These are phyloP conservation scores for Phialemoniopsis sp. DNA, from an alignment of 2,329 filamentous ascomycete genomes.

Conservation along the genomic window DNA sequence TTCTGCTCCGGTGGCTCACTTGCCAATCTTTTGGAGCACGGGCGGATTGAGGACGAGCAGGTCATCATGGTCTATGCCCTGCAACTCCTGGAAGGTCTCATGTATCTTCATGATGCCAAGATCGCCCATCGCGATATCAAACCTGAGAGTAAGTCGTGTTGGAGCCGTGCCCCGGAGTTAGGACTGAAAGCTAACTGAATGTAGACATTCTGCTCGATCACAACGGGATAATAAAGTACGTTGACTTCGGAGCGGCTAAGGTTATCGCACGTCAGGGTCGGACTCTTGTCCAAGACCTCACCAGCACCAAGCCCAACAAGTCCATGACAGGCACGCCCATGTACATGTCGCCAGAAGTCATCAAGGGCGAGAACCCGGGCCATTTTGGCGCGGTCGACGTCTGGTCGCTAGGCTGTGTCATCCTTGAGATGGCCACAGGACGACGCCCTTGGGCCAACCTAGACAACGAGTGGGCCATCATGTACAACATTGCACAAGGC, in stretches of 20 bases:
- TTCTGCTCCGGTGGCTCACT: slow-evolving; percentile 95
- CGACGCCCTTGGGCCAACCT: slow-evolving; percentile 90
- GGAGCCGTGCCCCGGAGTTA: background rate
- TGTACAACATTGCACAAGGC: slow-evolving; percentile 99
- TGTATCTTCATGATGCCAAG: slow-evolving; percentile 85
- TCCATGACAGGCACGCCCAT: slow-evolving; percentile 98
- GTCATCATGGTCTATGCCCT: slow-evolving; percentile 96
- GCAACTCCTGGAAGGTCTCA: slow-evolving; percentile 89
- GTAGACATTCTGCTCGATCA: slow-evolving; percentile 91
- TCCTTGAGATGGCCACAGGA: slow-evolving; percentile 96
- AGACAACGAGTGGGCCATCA: slow-evolving; percentile 99
- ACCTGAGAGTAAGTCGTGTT: slow-evolving; percentile 75
- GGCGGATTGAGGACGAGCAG: slow-evolving; percentile 94
- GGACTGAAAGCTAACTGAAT: slow-evolving; percentile 6
- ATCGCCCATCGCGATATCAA: slow-evolving; percentile 98
- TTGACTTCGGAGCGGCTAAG: slow-evolving; percentile 97
- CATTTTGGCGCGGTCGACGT: slow-evolving; percentile 87
- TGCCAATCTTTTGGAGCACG: slow-evolving; percentile 85
- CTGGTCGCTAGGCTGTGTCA: slow-evolving; percentile 95
- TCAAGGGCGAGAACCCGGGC: slow-evolving; percentile 79
- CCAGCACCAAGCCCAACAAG: slow-evolving; percentile 65
- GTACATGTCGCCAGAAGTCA: slow-evolving; percentile 99
- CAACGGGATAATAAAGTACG: slow-evolving; percentile 98
- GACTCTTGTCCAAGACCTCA: slow-evolving; percentile 67
- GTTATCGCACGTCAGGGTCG: slow-evolving; percentile 92